Conservation (phyloP, 2,329 filamentous ascomycete genomes). For the Knoxdaviesia capensis region DNA sequence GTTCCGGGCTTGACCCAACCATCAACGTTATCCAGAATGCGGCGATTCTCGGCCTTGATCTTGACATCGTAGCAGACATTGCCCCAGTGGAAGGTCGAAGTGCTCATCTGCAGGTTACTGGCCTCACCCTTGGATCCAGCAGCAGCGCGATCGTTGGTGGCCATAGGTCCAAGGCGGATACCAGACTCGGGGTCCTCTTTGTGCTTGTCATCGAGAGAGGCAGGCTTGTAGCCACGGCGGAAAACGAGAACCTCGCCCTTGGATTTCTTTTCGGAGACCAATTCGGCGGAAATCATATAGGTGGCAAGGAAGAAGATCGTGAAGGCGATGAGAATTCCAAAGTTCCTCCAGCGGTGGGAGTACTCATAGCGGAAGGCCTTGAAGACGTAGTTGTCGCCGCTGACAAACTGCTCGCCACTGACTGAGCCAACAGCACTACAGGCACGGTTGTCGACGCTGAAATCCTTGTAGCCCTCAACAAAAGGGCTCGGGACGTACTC, state of each 20-base stretch:
- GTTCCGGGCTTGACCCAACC: constrained; percentile 91
- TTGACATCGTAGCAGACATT: constrained; percentile 60
- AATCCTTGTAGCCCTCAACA: constrained; percentile 16
- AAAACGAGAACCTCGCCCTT: constrained; percentile 64
- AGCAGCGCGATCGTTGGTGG: constrained; percentile 21
- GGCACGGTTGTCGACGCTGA: constrained; percentile 20
- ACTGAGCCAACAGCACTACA: constrained; percentile 40
- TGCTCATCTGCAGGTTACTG: constrained; percentile 32
- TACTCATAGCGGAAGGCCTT: constrained; percentile 34
- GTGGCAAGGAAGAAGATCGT: constrained; percentile 36
- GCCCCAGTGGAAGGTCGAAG: constrained; percentile 69
- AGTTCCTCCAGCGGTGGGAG: constrained; percentile 47
- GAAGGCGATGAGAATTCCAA: constrained; percentile 48
- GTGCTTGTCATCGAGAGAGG: constrained; percentile 36
- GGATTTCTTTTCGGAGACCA: constrained; percentile 44
- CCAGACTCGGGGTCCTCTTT: constrained; percentile 39
- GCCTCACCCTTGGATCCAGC: constrained; percentile 14
- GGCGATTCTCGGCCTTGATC: constrained; percentile 56
- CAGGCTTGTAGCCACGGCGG: constrained; percentile 45
- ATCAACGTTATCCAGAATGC: constrained; percentile 68
- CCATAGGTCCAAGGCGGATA: constrained; percentile 25
- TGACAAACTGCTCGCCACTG: constrained; percentile 27
- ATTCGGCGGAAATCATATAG: constrained; percentile 47
- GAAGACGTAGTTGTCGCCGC: constrained; percentile 36
- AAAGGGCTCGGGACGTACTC: constrained; percentile 21